Conservation (phyloP, 768 basidiomycete species). For the Pleurotus tuber-regium region DNA sequence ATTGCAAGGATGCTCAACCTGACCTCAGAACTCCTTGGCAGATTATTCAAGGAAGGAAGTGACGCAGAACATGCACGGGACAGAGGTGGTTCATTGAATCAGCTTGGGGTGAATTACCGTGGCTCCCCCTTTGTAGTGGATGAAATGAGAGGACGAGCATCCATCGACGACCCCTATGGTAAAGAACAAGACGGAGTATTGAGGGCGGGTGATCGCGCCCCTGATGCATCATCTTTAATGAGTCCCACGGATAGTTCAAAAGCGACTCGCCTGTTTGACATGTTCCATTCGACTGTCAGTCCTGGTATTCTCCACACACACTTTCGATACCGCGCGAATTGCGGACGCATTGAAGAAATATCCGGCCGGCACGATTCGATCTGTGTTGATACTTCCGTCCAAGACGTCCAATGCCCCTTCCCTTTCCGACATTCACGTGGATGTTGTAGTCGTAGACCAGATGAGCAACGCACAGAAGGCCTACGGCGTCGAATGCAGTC, state of each 20-base stretch:
- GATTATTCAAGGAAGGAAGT: constrained; percentile 17
- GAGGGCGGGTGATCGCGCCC: constrained; percentile 45
- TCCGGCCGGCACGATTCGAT: constrained; percentile 15
- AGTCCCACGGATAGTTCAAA: constrained; percentile 4
- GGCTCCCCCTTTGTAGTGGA: constrained; percentile 42
- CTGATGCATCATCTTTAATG: constrained; percentile 34
- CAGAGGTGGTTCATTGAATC: constrained; percentile 21
- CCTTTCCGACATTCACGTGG: background rate
- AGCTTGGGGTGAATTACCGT: constrained; percentile 45
- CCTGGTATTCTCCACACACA: constrained; percentile 26
- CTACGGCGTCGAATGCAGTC: background rate
- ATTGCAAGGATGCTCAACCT: constrained; percentile 42
- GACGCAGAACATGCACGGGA: constrained; percentile 10
- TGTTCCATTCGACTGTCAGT: constrained; percentile 30
- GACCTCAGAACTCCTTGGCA: constrained; percentile 28
- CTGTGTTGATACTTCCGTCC: constrained; percentile 13
- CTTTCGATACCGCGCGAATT: constrained; percentile 9
- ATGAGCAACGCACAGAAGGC: background rate
- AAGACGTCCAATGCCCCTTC: background rate
- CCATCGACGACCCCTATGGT: constrained; percentile 19
- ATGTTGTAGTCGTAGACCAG: background rate
- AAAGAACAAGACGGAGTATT: constrained; percentile 16
- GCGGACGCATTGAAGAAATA: constrained; percentile 11
- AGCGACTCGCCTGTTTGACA: constrained; percentile 19
- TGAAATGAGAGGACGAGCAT: constrained; percentile 9